phyloP scores from a whole-genome alignment of 2,329 filamentous ascomycete genomes.

The Chaetothyriales sp. region DNA sequence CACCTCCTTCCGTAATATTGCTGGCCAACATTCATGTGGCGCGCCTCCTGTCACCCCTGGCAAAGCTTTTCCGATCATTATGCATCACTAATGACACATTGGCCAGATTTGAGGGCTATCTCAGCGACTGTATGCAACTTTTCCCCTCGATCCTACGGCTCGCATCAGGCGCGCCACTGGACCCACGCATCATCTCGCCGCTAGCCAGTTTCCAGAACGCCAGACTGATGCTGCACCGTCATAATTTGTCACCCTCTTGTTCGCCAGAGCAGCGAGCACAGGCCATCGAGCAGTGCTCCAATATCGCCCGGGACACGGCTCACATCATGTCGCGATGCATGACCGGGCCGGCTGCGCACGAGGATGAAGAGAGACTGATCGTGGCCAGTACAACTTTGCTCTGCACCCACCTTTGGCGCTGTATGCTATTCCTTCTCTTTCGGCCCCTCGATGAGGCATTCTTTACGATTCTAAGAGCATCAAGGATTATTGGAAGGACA shows the following conservation, averaged over 20 bases:
- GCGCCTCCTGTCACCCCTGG: slow-evolving; percentile 58
- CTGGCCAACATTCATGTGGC: slow-evolving; percentile 69
- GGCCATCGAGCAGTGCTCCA: slow-evolving; percentile 63
- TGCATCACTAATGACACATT: slow-evolving; percentile 53
- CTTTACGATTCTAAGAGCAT: slow-evolving; percentile 54
- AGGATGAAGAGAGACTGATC: slow-evolving; percentile 38
- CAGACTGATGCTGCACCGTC: slow-evolving; percentile 72
- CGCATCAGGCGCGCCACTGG: slow-evolving; percentile 49
- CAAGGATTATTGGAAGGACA: slow-evolving; percentile 53
- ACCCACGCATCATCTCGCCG: slow-evolving; percentile 59
- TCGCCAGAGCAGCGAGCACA: slow-evolving; percentile 48
- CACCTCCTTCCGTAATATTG: slow-evolving; percentile 32
- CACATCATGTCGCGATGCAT: slow-evolving; percentile 55
- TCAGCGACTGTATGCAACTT: slow-evolving; percentile 55
- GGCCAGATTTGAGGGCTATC: slow-evolving; percentile 66
- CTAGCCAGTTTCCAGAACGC: slow-evolving; percentile 67
- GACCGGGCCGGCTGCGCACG: slow-evolving; percentile 24
- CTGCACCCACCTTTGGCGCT: slow-evolving; percentile 76
- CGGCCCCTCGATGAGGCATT: slow-evolving; percentile 59
- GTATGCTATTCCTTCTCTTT: slow-evolving; percentile 63
- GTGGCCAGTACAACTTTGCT: slow-evolving; percentile 60
- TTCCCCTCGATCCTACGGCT: slow-evolving; percentile 64
- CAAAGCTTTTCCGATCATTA: slow-evolving; percentile 53
- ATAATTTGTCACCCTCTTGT: slow-evolving; percentile 66
- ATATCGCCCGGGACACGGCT: slow-evolving; percentile 63